Base-by-base conservation (phyloP, 306 rosid species). In the Sphenostylis stenocarpa region DNA sequence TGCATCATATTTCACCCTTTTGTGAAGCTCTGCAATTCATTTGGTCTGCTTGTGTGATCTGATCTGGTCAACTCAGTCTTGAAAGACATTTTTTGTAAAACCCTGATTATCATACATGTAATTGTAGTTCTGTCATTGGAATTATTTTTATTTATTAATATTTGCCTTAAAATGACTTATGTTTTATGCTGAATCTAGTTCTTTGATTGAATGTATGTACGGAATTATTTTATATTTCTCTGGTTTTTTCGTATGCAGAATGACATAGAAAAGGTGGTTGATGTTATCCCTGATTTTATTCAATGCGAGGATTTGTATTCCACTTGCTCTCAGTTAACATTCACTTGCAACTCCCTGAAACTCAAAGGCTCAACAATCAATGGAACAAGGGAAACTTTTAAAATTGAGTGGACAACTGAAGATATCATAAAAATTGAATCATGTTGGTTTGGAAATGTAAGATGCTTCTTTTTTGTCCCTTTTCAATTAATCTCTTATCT, bases 381-480 rank as follows among this genome's bases (percentile, higher is more conserved):
- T 83, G 90, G 86, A 70, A 67, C 75, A 45, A 53, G 41, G 57
- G 65, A 63, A 77, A 62, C 73, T 38, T 81, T 84, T 49, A 69
- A 64, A 78, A 48, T 80, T 31, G 84, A 89, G 76, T 91, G 97
- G 89, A 73, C 76, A 51, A 65, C 78, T 68, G 76, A 72, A 12
- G 85, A 88, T 78, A 77, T 91, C 72, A 43, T 76, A 26, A 72
- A 68, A 63, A 83, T 91, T 41, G 82, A 89, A 86, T 89, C 91
- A 45, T 72, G 57, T 17, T 89, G 93, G 93, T 61, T 33, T 70
- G 83, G 17, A 52, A 83, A 75, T 85, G 96, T 85, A 62, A 70
- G 80, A 67, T 64, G 78, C 62, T 33, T 47, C 2, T 24, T 47
- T 20, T 0, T 1, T 1, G n/a, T 1, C 8, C 28, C 10, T 7